A percentile compares a stretch with the other conserved stretches of the same genome.
Conservation (phyloP, 768 basidiomycete genomes). For the Xerocomellus intermedius region DNA sequence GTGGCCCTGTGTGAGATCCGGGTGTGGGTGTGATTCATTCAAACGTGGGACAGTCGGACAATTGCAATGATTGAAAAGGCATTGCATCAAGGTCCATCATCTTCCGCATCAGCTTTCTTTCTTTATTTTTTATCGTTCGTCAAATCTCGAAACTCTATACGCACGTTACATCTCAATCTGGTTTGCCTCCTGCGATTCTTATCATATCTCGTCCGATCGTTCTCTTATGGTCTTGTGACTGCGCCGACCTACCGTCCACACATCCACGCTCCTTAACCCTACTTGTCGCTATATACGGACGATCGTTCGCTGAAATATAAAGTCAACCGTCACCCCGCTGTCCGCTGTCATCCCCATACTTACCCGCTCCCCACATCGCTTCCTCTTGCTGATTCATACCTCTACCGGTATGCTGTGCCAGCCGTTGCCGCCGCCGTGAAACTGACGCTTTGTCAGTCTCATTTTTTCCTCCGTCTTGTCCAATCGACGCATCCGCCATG, state of each 20-base stretch:
- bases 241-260: constrained; percentile 5
- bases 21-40: not conserved
- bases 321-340: constrained; percentile 17
- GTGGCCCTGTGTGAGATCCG: not conserved
- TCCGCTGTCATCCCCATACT: constrained; percentile 12
- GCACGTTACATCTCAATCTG: constrained; percentile 5
- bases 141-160: constrained; percentile 23
- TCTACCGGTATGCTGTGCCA: constrained; percentile 19
- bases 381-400: constrained; percentile 3
- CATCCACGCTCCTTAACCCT: constrained; percentile 16
- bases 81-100: constrained; percentile 9
- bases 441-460: constrained; percentile 6
- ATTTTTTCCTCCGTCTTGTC: constrained; percentile 7
- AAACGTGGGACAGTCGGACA: constrained; percentile 5
- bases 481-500: constrained; percentile 35
- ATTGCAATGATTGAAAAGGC: not conserved
- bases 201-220: constrained; percentile 33
- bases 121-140: constrained; percentile 15
- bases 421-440: not conserved
- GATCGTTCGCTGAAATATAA: constrained; percentile 31
- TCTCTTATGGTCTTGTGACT: constrained; percentile 33
- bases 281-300: constrained; percentile 18
- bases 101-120: constrained; percentile 5
- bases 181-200: constrained; percentile 20
- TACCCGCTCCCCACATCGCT: constrained; percentile 13